Conservation (phyloP, 106 monocot species). For the Vanilla planifolia region DNA sequence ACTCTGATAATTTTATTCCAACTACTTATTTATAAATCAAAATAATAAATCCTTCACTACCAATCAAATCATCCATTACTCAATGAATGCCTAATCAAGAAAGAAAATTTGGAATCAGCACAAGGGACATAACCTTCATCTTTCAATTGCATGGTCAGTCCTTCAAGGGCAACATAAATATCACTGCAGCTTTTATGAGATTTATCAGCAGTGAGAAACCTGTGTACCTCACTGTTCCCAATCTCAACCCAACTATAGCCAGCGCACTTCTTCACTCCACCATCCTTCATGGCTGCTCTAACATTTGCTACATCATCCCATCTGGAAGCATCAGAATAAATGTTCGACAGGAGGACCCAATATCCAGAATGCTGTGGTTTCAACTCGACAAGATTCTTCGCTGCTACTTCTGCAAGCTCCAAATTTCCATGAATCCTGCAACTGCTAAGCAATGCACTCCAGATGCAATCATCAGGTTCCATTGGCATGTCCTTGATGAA, state of each 20-base stretch:
- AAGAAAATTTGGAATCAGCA: slow-evolving; percentile 7
- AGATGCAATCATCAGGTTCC: slow-evolving; percentile 60
- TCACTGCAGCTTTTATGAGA: slow-evolving; percentile 25
- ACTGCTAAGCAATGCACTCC: slow-evolving; percentile 61
- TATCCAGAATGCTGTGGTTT: slow-evolving; percentile 68
- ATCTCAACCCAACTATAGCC: slow-evolving; percentile 61
- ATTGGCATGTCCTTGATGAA: slow-evolving; percentile 63
- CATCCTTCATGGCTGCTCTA: slow-evolving; percentile 43
- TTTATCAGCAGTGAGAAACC: slow-evolving; percentile 38
- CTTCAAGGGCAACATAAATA: slow-evolving; percentile 37
- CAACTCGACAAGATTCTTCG: slow-evolving; percentile 38
- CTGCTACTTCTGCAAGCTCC: slow-evolving; percentile 59
- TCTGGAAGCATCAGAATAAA: slow-evolving; percentile 58
- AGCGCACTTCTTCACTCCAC: slow-evolving; percentile 47
- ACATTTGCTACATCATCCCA: slow-evolving; percentile 36
- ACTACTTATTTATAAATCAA: too few relatives aligned
- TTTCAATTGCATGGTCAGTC: slow-evolving; percentile 43
- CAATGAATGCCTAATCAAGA: too few relatives aligned
- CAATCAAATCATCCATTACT: too few relatives aligned
- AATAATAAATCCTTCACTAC: too few relatives aligned
- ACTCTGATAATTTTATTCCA: too few relatives aligned
- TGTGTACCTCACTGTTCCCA: slow-evolving; percentile 31
- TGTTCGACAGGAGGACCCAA: slow-evolving; percentile 65
- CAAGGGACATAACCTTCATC: slow-evolving; percentile 52
- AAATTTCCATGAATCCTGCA: slow-evolving; percentile 65